Percentiles rank a stretch among this genome's conserved stretches.
Conservation (phyloP, 345 rosid genomes). For the Noccaea caerulescens region DNA sequence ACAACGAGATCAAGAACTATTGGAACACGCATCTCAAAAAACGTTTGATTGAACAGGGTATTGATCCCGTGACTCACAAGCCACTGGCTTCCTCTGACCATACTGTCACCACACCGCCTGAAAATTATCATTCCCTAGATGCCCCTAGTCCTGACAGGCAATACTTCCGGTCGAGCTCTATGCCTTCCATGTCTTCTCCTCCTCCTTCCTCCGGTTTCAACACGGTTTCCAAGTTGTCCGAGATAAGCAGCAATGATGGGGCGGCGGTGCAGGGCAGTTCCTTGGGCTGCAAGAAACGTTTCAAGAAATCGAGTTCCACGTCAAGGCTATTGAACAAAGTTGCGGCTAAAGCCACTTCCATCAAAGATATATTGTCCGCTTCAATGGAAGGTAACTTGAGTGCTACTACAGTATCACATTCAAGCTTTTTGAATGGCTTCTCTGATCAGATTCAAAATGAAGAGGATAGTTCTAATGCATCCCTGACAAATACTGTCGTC, state of each 20-base stretch:
- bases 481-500: neutral
- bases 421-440: slow-evolving; percentile 33
- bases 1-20: slow-evolving; percentile 71
- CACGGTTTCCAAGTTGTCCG: slow-evolving; percentile 20
- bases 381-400: slow-evolving; percentile 43
- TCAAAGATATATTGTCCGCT: slow-evolving; percentile 36
- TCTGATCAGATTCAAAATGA: slow-evolving; percentile 29
- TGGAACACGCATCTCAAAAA: slow-evolving; percentile 77
- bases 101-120: slow-evolving; percentile 12
- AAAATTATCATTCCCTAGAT: slow-evolving; percentile 8
- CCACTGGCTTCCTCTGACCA: slow-evolving; percentile 42
- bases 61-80: slow-evolving; percentile 76
- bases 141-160: slow-evolving; percentile 29
- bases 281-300: slow-evolving; percentile 38
- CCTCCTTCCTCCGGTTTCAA: slow-evolving; percentile 20
- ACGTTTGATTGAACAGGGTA: slow-evolving; percentile 73
- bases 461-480: slow-evolving; percentile 26
- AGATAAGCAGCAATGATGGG: slow-evolving; percentile 23
- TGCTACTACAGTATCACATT: slow-evolving; percentile 26
- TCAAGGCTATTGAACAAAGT: slow-evolving; percentile 44
- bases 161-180: slow-evolving; percentile 35
- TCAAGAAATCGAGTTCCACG: slow-evolving; percentile 35
- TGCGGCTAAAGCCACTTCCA: slow-evolving; percentile 41
- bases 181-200: slow-evolving; percentile 36
- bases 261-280: neutral